Evolutionary conservation across 371 early-diverging fungal genomes (phyloP), one percentile per base, ranked within the genome.

Genomic region (Synchytrium microbalum): DNA sequence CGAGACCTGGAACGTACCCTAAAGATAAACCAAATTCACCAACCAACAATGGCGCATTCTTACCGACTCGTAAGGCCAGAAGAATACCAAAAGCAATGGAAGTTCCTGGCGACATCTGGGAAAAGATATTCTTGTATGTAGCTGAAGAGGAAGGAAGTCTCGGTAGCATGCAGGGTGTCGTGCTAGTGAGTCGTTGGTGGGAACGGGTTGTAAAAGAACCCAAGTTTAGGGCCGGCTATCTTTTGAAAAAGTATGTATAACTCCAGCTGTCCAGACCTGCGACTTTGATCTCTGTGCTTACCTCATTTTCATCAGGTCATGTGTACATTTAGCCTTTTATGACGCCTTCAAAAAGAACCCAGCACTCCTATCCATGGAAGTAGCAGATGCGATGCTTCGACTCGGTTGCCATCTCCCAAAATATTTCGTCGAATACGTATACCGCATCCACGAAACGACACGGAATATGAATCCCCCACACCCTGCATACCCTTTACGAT

Each of bases 361-460:
- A 56, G 5, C 26, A 5, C 24, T 56, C 13, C 24, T 56, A 24
- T 10, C 8, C 24, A 26, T 56, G 26, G 56, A 56, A 24, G 56
- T 56, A 24, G 56, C 56, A 13, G 56, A 56, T 56, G 24, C 56
- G 13, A 24, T 56, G 24, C 29, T 56, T 8, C 8, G 29, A 29
- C 8, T 56, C 8, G 56, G 56, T 8, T 56, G 26, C 24, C 24
- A 10, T 29, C 56, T 56, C 13, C 56, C 56, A 5, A 56, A 56
- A 56, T 56, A 56, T 56, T 56, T 56, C 24, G 56, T 56, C 24
- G 56, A 56, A 29, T 26, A 8, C 24, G 56, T 56, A 5, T 56
- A 56, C 56, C 56, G 56, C 8, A 8, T 26, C 56, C 24, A 56
- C 56, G 46, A 38, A 38, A 10, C 56, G 8, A 56, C 56, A 56